Evolutionary conservation across 2,329 filamentous ascomycete genomes (phyloP), one percentile per base, ranked within the genome.

Genomic region (Herpotrichia juniperi): DNA sequence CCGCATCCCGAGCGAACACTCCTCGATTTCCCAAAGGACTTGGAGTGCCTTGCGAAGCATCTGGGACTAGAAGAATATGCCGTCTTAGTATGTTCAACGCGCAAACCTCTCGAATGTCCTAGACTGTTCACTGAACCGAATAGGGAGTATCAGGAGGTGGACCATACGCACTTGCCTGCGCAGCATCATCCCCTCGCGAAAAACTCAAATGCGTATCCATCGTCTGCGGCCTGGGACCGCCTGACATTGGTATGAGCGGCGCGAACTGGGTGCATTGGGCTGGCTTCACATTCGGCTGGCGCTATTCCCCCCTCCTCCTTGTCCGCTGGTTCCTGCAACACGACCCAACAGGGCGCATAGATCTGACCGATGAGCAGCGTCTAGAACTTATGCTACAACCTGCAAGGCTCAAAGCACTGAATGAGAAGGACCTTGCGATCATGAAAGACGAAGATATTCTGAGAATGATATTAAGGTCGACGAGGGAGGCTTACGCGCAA

Each of bases 221-320:
- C 0, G 55, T 73, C 21, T 71, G 66, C 44, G 69, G 67, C 28
- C 42, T 74, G 8, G 71, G 70, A 0, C 62, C 74, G 6, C 66
- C 69, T 32, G 69, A 76, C 46, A 72, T 75, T 5, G 67, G 73
- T 28, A 69, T 70, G 63, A 57, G 48, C 12, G 67, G 71, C 9
- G 66, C 65, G 8, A 46, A 51, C 22, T 59, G 52, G 35, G 4
- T 47, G 7, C 61, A 66, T 46, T 59, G 63, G 32, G 10, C 73
- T 7, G 71, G 64, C 26, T 72, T 70, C 44, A 63, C 68, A 2
- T 55, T 59, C 12, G 71, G 68, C 26, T 71, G 60, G 51, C 70
- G 64, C 44, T 67, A 56, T 17, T 34, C 48, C 1, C 66, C 66
- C 1, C 14, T 17, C 8, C 48, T 34, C 4, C 12, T 70, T 7